These are phyloP conservation scores for Castanea sativa DNA, from an alignment of 306 rosid species.

Conservation along the genomic window DNA sequence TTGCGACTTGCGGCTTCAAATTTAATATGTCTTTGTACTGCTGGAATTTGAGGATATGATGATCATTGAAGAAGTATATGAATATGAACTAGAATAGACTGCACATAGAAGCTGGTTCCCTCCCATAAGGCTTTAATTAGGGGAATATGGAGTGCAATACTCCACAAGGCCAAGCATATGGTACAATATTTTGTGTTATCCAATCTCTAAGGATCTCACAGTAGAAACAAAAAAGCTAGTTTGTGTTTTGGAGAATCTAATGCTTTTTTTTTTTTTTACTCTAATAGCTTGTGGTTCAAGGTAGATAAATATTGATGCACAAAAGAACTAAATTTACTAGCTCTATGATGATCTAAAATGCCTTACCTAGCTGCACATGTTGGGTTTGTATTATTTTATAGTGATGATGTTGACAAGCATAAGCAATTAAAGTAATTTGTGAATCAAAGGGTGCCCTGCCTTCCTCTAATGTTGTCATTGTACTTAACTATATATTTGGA, in stretches of 20 bases:
- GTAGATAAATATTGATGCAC: slow-evolving; percentile 19
- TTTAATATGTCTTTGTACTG: slow-evolving; percentile 23
- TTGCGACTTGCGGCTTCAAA: slow-evolving; percentile 34
- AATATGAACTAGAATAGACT: slow-evolving; percentile 26
- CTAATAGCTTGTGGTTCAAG: slow-evolving; percentile 63
- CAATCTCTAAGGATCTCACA: slow-evolving; percentile 52
- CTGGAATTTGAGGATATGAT: slow-evolving; percentile 20
- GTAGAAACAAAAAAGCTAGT: slow-evolving; percentile 31
- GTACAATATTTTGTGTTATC: slow-evolving; percentile 59
- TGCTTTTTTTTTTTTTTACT: slow-evolving; percentile 35
- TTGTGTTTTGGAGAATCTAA: slow-evolving; percentile 68
- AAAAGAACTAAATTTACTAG: background rate
- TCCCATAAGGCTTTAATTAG: slow-evolving; percentile 30
- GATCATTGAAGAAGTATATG: slow-evolving; percentile 12
- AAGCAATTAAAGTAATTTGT: too few species aligned
- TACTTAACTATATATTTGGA: too few species aligned
- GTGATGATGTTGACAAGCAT: slow-evolving; percentile 3
- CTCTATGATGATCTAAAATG: slow-evolving; percentile 8
- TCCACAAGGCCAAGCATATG: slow-evolving; percentile 41
- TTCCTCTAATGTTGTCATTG: too few species aligned
- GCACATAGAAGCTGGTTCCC: slow-evolving; percentile 48
- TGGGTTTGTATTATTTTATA: slow-evolving; percentile 31
- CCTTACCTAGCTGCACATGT: slow-evolving; percentile 39
- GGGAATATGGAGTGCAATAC: slow-evolving; percentile 33
- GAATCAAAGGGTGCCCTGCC: too few species aligned